Evolutionary conservation across 306 rosid genomes (phyloP), one percentile per base, ranked within the genome.

Genomic region (Malus asiatica): DNA sequence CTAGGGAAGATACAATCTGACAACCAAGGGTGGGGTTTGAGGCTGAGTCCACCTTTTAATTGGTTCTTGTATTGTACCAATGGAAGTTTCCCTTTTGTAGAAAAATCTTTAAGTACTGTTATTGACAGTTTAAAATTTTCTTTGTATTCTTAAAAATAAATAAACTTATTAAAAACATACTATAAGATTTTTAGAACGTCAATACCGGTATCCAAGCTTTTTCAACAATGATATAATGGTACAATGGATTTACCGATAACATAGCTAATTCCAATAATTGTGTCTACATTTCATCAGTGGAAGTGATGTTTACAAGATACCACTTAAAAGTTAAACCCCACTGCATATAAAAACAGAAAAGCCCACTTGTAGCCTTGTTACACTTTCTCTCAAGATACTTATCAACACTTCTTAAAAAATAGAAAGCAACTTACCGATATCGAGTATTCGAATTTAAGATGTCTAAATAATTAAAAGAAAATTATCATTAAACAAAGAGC

Each of bases 231-330:
- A n/a, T 45, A 52, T 30, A 76, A 66, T 23, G 70, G 38, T 23
- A 25, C 66, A 5, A 22, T 77, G 46, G 75, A 10, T 16, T 18
- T 20, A 44, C 76, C 45, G 2, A 35, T 35, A 6, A 78, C 32
- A 62, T 11, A 66, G 19, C 75, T 35, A 3, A 60, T 13, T 25
- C 68, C 77, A 70, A 69, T 68, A 40, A 73, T 61, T 25, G 57
- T 72, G 77, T 64, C 64, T 45, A 40, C 16, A 3, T 10, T 35
- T 8, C 32, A 6, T n/a, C 8, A n/a, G 14, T 7, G 58, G 27
- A 29, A 59, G 11, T 63, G 65, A 64, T 67, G 73, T 68, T 46
- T 67, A 64, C 82, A 19, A 52, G 72, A 64, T 10, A 67, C 9
- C 67, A 52, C 71, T 40, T 8, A 40, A 40, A 40, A 40, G 45